Percentiles rank a stretch among this genome's conserved stretches.
Conservation (phyloP, 345 rosid species). For the Acer negundo region DNA sequence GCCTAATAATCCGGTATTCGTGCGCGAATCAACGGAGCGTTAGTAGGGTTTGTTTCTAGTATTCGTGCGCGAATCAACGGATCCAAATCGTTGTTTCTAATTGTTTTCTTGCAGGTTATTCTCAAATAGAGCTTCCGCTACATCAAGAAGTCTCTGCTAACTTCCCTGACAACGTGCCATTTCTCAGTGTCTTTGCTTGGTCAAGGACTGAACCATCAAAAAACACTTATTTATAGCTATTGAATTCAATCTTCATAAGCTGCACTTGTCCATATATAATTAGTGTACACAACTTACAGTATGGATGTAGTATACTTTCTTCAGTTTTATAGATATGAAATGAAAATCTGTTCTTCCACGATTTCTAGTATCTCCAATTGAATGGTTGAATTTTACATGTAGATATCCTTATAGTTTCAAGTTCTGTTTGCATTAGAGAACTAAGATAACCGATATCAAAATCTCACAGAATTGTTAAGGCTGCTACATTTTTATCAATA, state of each 20-base stretch:
- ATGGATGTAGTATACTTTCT: background rate
- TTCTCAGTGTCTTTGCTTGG: conserved; percentile 3
- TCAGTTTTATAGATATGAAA: background rate
- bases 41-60: too few relatives aligned
- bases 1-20: too few relatives aligned
- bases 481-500: too few relatives aligned
- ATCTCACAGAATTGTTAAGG: background rate
- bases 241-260: background rate
- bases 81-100: too few relatives aligned
- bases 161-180: conserved; percentile 9
- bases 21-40: too few relatives aligned
- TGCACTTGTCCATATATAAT: background rate
- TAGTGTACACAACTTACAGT: background rate
- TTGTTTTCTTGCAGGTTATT: too few relatives aligned
- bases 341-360: background rate
- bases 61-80: too few relatives aligned
- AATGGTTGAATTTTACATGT: background rate
- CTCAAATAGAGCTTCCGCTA: too few relatives aligned
- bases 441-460: background rate
- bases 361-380: background rate
- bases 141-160: conserved; percentile 29
- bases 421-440: background rate
- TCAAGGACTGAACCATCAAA: background rate
- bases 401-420: background rate
- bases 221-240: conserved; percentile 17